phyloP scores from a whole-genome alignment of 805 yeast genomes.

The Saccharomycopsis oosterbeekiorum region DNA sequence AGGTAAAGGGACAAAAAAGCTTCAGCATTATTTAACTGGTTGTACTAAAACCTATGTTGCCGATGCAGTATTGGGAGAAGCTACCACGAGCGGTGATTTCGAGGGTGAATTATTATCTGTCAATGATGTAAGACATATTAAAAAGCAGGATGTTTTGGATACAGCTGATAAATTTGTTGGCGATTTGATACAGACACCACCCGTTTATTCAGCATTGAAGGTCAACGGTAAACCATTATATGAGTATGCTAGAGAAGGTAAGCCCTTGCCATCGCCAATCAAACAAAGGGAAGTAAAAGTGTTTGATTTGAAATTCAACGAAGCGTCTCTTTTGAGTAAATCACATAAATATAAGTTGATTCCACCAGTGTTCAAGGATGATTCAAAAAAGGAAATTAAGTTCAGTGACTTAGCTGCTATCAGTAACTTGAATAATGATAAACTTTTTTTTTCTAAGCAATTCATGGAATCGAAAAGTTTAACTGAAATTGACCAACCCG shows the following conservation, averaged over 20 bases:
- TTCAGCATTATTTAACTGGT: constrained; percentile 61
- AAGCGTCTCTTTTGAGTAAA: constrained; percentile 33
- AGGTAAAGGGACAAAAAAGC: constrained; percentile 81
- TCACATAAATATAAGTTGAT: constrained; percentile 45
- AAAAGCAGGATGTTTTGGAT: constrained; percentile 38
- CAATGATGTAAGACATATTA: constrained; percentile 47
- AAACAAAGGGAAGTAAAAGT: constrained; percentile 65
- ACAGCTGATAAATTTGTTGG: constrained; percentile 67
- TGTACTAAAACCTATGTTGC: constrained; percentile 76
- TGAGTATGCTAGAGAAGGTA: constrained; percentile 85
- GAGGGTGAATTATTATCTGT: constrained; percentile 72
- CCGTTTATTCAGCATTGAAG: constrained; percentile 87
- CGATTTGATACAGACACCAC: constrained; percentile 79
- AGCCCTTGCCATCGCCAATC: constrained; percentile 77
- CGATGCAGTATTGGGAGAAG: constrained; percentile 75
- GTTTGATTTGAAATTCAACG: constrained; percentile 42
- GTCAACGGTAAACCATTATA: constrained; percentile 91
- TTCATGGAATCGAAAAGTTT: constrained; percentile 33
- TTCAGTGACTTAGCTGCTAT: constrained; percentile 30
- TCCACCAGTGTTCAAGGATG: constrained; percentile 36
- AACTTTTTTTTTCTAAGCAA: constrained; percentile 49
- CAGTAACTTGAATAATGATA: constrained; percentile 55
- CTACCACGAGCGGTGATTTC: constrained; percentile 89
- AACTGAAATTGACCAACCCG: constrained; percentile 25
- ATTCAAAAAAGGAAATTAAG: constrained; percentile 27